Evolutionary conservation across 2,329 filamentous ascomycete genomes (phyloP).

Genomic region (Cercospora sesami): DNA sequence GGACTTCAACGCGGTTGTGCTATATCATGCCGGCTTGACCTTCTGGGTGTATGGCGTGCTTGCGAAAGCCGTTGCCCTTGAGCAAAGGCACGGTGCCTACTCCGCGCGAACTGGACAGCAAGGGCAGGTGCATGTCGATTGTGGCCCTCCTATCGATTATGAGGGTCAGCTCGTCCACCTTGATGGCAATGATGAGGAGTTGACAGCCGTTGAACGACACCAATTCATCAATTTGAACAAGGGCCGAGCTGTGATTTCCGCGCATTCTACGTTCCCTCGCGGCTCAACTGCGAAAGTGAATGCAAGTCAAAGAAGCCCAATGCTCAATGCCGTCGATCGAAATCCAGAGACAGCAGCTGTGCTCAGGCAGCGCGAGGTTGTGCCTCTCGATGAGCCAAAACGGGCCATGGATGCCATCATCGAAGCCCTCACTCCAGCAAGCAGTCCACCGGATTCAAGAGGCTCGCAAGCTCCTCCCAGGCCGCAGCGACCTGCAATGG

Average conservation of each 20-base stretch:
- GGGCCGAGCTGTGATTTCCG: constrained; percentile 25
- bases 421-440: constrained; percentile 24
- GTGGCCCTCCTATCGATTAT: constrained; percentile 20
- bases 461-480: neutral
- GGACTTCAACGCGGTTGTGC: constrained; percentile 27
- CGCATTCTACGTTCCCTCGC: constrained; percentile 17
- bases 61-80: constrained; percentile 19
- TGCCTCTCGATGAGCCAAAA: constrained; percentile 22
- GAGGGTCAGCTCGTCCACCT: constrained; percentile 23
- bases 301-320: constrained; percentile 10
- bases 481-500: constrained; percentile 27
- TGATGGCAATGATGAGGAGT: constrained; percentile 25
- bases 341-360: constrained; percentile 17
- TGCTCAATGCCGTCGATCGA: constrained; percentile 14
- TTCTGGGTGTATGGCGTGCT: constrained; percentile 28
- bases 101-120: constrained; percentile 4
- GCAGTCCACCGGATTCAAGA: constrained; percentile 19
- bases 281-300: constrained; percentile 14
- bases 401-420: constrained; percentile 27
- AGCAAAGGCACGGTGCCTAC: constrained; percentile 8
- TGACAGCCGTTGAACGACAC: constrained; percentile 22
- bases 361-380: constrained; percentile 16
- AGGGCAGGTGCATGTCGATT: neutral
- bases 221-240: constrained; percentile 27
- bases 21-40: constrained; percentile 26